These are phyloP conservation scores for Penicillium roqueforti DNA, from an alignment of 495 filamentous ascomycete species.

Conservation along the genomic window DNA sequence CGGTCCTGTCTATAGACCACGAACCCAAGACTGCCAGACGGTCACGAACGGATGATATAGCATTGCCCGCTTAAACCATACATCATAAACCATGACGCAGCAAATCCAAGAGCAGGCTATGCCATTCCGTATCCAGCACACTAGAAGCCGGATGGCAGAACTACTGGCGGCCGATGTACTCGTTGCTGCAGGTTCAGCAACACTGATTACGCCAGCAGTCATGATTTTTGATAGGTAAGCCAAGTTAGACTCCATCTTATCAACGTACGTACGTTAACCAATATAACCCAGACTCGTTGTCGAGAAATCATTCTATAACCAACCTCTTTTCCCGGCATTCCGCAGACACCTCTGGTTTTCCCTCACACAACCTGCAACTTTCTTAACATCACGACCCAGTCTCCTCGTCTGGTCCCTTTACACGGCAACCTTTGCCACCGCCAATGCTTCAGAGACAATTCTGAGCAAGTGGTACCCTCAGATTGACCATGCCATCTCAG, in stretches of 20 bases:
- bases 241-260: not conserved
- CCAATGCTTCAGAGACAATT: constrained; percentile 61
- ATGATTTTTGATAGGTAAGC: constrained; percentile 41
- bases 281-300: constrained; percentile 50
- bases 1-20: not conserved
- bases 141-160: constrained; percentile 29
- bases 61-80: constrained; percentile 6
- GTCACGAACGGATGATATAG: constrained; percentile 5
- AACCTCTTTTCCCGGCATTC: constrained; percentile 60
- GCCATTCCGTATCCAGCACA: constrained; percentile 28
- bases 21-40: constrained; percentile 4
- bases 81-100: constrained; percentile 18
- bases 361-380: constrained; percentile 59
- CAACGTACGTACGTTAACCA: constrained; percentile 11
- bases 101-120: constrained; percentile 25
- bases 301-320: constrained; percentile 80
- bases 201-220: constrained; percentile 37
- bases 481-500: constrained; percentile 48
- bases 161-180: constrained; percentile 32
- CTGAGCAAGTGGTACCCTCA: constrained; percentile 36
- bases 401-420: constrained; percentile 79
- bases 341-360: constrained; percentile 57
- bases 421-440: constrained; percentile 81
- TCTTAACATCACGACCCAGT: constrained; percentile 72
- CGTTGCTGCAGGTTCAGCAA: constrained; percentile 38